Evolutionary conservation across 495 filamentous ascomycete genomes (phyloP), one percentile per base, ranked within the genome.

Genomic region (Talaromyces borbonicus): DNA sequence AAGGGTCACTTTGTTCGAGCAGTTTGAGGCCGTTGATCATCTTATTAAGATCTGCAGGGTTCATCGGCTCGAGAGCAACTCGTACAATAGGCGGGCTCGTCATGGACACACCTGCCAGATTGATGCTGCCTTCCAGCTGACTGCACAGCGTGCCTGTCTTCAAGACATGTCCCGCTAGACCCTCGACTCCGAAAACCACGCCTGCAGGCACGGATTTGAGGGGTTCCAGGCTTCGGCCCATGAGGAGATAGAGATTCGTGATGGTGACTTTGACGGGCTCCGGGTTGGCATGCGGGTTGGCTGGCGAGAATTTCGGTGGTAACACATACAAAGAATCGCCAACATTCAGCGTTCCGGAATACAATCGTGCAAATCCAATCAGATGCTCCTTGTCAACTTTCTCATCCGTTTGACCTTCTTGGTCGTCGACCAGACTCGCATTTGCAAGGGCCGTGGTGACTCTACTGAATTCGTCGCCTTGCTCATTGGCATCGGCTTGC

Each of bases 81-180:
- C 92, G 84, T 4, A 97, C 93, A 43, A 99, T 99, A 3, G 92
- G 93, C 15, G 84, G 78, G 8, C 79, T 80, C 23, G 74, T 78
- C 55, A 89, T 75, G 38, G 76, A 84, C 14, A 90, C 75, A 44
- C 93, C 93, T 8, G 90, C 93, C 47, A 99, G 70, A 64, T 97
- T 99, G 59, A 95, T 75, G n/a, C 83, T 74, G 16, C 92, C 93
- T 48, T 85, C 82, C 0, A 94, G 67, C 54, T 90, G 84, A 51
- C 84, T 92, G 65, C 89, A 95, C 2, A 99, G 72, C 0, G 92
- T 99, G 7, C 89, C 93, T 18, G 88, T 90, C 60, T 99, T 99
- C 35, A 99, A 68, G 15, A 99, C 81, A 49, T 87, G 78, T 20
- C 90, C 92, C 51, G 89, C 89, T 8, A 99, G 75, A 15, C 92